These are phyloP conservation scores for Geranomyces michiganensis DNA, from an alignment of 192 early-diverging fungal genomes.

Conservation along the genomic window DNA sequence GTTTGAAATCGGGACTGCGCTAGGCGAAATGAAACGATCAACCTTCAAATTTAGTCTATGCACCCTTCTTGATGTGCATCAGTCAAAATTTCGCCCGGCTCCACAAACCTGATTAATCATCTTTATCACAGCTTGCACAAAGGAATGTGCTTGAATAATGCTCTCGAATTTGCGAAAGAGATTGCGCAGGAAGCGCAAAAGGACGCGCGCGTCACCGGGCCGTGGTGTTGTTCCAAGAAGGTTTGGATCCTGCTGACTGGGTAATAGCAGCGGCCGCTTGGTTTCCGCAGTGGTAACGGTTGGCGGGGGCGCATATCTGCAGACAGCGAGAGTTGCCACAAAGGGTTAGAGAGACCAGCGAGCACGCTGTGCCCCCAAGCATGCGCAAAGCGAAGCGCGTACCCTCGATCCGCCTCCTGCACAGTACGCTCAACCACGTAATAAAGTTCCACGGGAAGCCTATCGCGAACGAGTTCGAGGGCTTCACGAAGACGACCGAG, in stretches of 20 bases:
- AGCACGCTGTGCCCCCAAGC: no score
- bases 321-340: no score
- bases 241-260: conserved; percentile 23
- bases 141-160: conserved; percentile 44
- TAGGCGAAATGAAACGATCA: neutral
- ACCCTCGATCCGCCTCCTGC: conserved; percentile 53
- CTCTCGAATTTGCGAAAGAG: conserved; percentile 45
- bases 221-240: conserved; percentile 33
- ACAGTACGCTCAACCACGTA: conserved; percentile 57
- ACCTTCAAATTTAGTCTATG: no score
- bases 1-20: conserved; percentile 3
- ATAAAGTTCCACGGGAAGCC: conserved; percentile 51
- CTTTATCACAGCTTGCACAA: conserved; percentile 12
- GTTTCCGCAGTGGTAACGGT: no score
- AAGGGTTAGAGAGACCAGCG: no score
- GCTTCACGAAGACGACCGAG: conserved; percentile 50
- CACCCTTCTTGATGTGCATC: no score
- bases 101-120: neutral
- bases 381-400: neutral
- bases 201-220: conserved; percentile 18
- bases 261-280: no score
- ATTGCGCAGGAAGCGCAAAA: conserved; percentile 39
- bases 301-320: no score
- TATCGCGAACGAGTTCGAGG: conserved; percentile 44
- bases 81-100: neutral